A percentile compares a stretch with the other conserved stretches of the same genome.
Evolutionary conservation across 495 filamentous ascomycete species (phyloP).

Genomic region (Baudoinia panamericana): DNA sequence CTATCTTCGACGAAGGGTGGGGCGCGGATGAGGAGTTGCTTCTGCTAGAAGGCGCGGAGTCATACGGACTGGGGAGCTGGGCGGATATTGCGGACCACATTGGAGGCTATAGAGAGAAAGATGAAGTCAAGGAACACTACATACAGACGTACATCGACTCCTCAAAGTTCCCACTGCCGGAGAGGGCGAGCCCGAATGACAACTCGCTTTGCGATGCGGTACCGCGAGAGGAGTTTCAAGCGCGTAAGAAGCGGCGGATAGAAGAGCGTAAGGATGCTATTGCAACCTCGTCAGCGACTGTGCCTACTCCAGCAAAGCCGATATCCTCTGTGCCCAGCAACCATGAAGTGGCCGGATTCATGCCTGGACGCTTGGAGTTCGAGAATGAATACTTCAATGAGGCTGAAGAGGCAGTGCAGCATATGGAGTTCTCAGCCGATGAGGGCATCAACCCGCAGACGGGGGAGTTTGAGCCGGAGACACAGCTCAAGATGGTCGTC

Average conservation of each 20-base stretch:
- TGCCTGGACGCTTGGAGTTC: slow-evolving; percentile 95
- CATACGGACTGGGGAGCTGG: slow-evolving; percentile 94
- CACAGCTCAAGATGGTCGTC: slow-evolving; percentile 92
- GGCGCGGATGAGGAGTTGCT: slow-evolving; percentile 92
- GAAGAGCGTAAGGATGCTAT: slow-evolving; percentile 82
- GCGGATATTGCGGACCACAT: slow-evolving; percentile 97
- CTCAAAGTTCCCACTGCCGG: slow-evolving; percentile 69
- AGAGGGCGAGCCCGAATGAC: slow-evolving; percentile 68
- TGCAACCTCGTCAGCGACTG: slow-evolving; percentile 67
- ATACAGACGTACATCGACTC: slow-evolving; percentile 76
- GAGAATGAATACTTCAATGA: slow-evolving; percentile 97
- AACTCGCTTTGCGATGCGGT: slow-evolving; percentile 61
- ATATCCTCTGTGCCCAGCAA: slow-evolving; percentile 87
- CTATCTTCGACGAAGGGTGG: slow-evolving; percentile 91
- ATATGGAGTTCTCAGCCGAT: slow-evolving; percentile 95
- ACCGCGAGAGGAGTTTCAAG: slow-evolving; percentile 83
- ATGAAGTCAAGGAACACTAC: slow-evolving; percentile 91
- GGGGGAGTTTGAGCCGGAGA: slow-evolving; percentile 78
- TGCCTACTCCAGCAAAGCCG: slow-evolving; percentile 77
- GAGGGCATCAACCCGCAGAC: slow-evolving; percentile 76
- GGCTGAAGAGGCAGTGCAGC: slow-evolving; percentile 93
- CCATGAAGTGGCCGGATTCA: slow-evolving; percentile 96
- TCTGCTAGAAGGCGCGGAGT: slow-evolving; percentile 90
- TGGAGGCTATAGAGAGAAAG: slow-evolving; percentile 82
- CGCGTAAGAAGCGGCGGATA: slow-evolving; percentile 85